Evolutionary conservation across 139 green algal genomes (phyloP).

Genomic region (Chlamydomonas sp.): DNA sequence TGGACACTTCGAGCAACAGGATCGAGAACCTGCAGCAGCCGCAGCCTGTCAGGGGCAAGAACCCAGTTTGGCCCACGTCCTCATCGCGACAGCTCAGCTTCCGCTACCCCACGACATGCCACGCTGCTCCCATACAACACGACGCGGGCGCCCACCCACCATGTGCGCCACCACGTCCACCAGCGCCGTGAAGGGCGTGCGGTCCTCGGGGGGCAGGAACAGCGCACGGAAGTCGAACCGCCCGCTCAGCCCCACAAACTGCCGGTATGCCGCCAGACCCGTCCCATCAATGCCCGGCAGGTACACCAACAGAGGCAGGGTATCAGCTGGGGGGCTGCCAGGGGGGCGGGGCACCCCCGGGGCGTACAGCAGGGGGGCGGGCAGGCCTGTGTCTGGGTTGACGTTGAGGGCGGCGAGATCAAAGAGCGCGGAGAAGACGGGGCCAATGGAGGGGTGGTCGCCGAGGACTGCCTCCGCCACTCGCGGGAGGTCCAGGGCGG

Average conservation of each 20-base stretch:
- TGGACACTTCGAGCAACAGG: too few species aligned
- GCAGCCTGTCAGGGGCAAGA: neutral
- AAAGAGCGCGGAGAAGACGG: conserved; percentile 23
- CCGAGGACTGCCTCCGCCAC: neutral
- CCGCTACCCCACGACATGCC: neutral
- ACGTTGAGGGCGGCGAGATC: neutral
- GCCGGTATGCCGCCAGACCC: conserved; percentile 76
- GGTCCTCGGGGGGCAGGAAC: conserved; percentile 70
- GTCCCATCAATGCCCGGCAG: conserved; percentile 83
- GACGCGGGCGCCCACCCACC: neutral
- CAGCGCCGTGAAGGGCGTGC: conserved; percentile 75
- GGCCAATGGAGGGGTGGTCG: conserved; percentile 3
- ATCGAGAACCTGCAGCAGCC: too few species aligned
- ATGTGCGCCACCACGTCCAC: conserved; percentile 53
- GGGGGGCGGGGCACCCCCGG: conserved; percentile 12
- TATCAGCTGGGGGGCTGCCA: conserved; percentile 4
- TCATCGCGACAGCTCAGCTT: neutral
- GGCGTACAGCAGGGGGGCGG: conserved; percentile 32
- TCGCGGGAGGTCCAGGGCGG: conserved; percentile 11
- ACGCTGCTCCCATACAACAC: neutral
- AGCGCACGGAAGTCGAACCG: conserved; percentile 82
- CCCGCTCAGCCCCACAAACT: conserved; percentile 76
- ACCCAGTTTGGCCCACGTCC: neutral
- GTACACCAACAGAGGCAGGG: conserved; percentile 83
- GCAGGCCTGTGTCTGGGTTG: neutral